Base-by-base conservation (phyloP, 306 rosid species). In the Casuarina equisetifolia region DNA sequence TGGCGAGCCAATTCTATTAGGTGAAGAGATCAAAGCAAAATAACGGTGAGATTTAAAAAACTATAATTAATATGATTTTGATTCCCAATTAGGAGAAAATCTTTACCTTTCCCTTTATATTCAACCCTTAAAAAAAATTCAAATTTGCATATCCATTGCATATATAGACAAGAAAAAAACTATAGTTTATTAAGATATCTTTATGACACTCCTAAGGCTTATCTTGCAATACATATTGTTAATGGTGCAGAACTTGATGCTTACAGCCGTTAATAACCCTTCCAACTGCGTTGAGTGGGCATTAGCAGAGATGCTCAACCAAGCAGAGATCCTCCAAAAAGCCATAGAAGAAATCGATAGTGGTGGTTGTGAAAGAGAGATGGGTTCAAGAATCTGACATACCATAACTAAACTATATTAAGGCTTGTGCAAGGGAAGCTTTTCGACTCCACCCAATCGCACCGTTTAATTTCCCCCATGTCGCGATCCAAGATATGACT, bases 391-490 rank as follows among this genome's bases (percentile, higher is more conserved):
- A 86, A 76, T 81, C 76, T 1, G 86, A 86, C 9, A 25, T 89
- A 4, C 88, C 85, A 0, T 35, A 85, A 1, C 90, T 91, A 36
- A 81, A 75, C 4, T 91, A 64, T 35, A 48, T 86, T 13, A 80
- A 51, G 12, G 89, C 89, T 1, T 89, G 90, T 49, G 76, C 79
- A 9, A 86, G 77, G 78, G 88, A 84, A 76, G 82, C 85, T 6
- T 72, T 81, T 38, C 76, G 90, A 6, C 78, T 87, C 12, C 93
- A 89, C 44, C 96, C 91, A 1, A 45, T 81, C 3, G 77, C 40
- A 0, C 55, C 84, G 5, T 87, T 91, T 10, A 84, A 50, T 32
- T 11, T 46, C 63, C 90, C 96, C 3, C 90, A 88, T 50, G 77
- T 84, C 3, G 17, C 85, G 0, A 72, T 16, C 49, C 39, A 43